Conservation (phyloP, 148 eudicot species). For the Heliamphora exappendiculata region DNA sequence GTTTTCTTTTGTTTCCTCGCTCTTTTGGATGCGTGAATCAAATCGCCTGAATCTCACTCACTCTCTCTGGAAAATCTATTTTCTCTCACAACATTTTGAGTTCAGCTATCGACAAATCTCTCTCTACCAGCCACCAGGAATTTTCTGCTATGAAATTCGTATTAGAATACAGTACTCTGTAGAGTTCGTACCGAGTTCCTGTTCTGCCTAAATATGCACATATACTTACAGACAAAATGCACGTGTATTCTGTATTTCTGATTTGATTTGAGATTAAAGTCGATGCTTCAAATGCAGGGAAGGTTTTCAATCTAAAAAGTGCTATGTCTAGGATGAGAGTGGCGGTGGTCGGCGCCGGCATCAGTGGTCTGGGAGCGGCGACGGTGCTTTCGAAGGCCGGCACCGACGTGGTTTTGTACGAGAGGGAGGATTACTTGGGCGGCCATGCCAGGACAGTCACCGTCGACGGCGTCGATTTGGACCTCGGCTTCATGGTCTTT, state of each 20-base stretch:
- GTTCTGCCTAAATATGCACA: too few relatives aligned
- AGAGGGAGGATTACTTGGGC: slow-evolving; percentile 60
- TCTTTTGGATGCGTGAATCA: neutral
- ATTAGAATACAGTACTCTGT: too few relatives aligned
- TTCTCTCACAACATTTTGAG: too few relatives aligned
- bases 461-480: slow-evolving; percentile 50
- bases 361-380: slow-evolving; percentile 77
- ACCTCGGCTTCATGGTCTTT: slow-evolving; percentile 93
- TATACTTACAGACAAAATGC: too few relatives aligned
- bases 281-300: neutral
- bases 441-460: slow-evolving; percentile 78
- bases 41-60: neutral
- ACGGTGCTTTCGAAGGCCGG: slow-evolving; percentile 60
- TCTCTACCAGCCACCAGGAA: too few relatives aligned
- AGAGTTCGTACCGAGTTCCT: neutral
- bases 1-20: too few relatives aligned
- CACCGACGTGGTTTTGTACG: slow-evolving; percentile 60
- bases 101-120: too few relatives aligned
- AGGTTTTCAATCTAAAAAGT: neutral
- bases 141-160: too few relatives aligned
- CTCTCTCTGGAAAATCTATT: too few relatives aligned
- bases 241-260: neutral
- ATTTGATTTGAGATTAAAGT: neutral
- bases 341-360: slow-evolving; percentile 78
- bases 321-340: slow-evolving; percentile 46